These are phyloP conservation scores for Colletotrichum destructivum DNA, from an alignment of 2,329 filamentous ascomycete genomes.

Conservation along the genomic window DNA sequence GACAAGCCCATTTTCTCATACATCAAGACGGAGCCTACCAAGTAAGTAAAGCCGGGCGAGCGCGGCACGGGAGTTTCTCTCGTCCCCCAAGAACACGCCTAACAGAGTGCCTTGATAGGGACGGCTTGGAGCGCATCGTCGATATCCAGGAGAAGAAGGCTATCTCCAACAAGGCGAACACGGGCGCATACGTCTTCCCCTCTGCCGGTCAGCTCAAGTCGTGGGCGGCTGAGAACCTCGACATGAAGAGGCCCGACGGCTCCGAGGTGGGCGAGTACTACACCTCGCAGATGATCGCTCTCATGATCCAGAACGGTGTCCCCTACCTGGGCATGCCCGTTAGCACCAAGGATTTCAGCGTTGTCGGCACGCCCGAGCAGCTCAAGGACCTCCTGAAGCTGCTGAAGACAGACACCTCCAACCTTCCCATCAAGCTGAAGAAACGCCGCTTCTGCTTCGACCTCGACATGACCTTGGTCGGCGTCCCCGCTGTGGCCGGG, in stretches of 20 bases:
- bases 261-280: slow-evolving; percentile 48
- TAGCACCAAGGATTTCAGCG: slow-evolving; percentile 46
- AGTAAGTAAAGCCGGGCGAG: slow-evolving; percentile 22
- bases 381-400: slow-evolving; percentile 48
- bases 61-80: neutral
- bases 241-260: slow-evolving; percentile 44
- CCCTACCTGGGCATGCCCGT: slow-evolving; percentile 47
- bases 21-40: slow-evolving; percentile 47
- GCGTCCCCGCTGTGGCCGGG: slow-evolving; percentile 47
- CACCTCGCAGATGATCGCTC: slow-evolving; percentile 47
- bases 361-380: slow-evolving; percentile 50
- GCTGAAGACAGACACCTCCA: slow-evolving; percentile 45
- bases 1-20: slow-evolving; percentile 51
- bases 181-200: slow-evolving; percentile 49
- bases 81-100: neutral
- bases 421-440: slow-evolving; percentile 45
- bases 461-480: slow-evolving; percentile 51
- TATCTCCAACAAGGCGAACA: slow-evolving; percentile 50
- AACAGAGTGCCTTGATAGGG: slow-evolving; percentile 19
- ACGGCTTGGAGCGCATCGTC: slow-evolving; percentile 45
- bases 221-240: slow-evolving; percentile 46
- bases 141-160: slow-evolving; percentile 51
- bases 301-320: slow-evolving; percentile 47
- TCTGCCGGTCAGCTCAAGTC: slow-evolving; percentile 45
- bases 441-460: slow-evolving; percentile 52